Evolutionary conservation across 129 eudicot genomes (phyloP), one percentile per base, ranked within the genome.

Genomic region (Escallonia rubra): DNA sequence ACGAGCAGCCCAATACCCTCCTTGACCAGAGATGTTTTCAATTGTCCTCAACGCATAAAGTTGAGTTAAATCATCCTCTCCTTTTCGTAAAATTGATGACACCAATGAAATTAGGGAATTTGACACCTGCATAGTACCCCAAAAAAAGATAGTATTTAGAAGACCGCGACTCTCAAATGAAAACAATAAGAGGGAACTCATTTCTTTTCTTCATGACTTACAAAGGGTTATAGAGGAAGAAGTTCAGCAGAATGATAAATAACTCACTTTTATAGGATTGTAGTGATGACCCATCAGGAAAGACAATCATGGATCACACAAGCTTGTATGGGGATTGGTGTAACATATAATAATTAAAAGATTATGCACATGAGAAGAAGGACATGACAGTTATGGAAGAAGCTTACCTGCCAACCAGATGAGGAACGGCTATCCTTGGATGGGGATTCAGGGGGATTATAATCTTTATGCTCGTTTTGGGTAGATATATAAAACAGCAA

Each of bases 321-420:
- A 23, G 34, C 34, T 23, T 23, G 34, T 23, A 23, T 23, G 34
- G 34, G 16, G 59, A 40, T 16, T 15, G 50, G 65, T 46, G 55
- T 46, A 55, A 57, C 42, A 63, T 47, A 44, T 6, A 53, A 67
- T 64, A 46, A 62, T 39, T 16, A 58, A 16, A 42, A 69, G 72
- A 63, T 61, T 14, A 23, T 41, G 42, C 8, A 53, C 57, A 52
- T 23, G 45, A 62, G 41, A 59, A 41, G 42, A 59, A 57, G 54
- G 9, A 60, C 16, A 8, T 66, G 63, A 60, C 47, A 76, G 66
- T 15, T 7, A 64, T 54, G 55, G 16, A 54, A 49, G 58, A 72
- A 74, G 48, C 79, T 71, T 68, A 93, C 99, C 97, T 94, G 97
- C 99, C 99, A 94, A 69, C 95, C 86, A 67, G 97, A 84, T 76